Base-by-base conservation (phyloP, 257 asterid species). In the Cynanchum wilfordii region DNA sequence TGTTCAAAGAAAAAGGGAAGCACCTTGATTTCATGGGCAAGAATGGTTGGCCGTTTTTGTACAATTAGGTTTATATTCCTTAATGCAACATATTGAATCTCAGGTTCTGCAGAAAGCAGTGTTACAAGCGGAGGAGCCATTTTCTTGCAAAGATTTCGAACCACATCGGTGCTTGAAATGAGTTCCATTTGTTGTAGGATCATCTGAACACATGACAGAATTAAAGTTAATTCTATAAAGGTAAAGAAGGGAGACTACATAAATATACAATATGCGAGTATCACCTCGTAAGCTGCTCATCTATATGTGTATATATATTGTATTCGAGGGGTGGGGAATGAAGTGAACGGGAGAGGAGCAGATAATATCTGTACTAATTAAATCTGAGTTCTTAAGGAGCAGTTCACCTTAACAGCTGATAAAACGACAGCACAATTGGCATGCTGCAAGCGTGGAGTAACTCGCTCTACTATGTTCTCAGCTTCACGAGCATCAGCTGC, bases 101-200 rank as follows among this genome's bases (percentile, higher is more conserved):
- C 97, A 70, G 97, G 98, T 74, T 92, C 98, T 20, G 98, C 97
- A 72, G 99, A 95, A 75, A 95, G 96, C 81, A 95, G 82, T 60
- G 99, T 95, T 79, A 95, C 99, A 74, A 95, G 96, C 49, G 98
- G 96, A 67, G 99, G 98, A 73, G 97, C 99, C 99, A 95, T 92
- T 86, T 95, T 95, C 90, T 95, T 95, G 88, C 99, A 95, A 63
- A 95, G 97, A 82, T 95, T 92, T 70, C 97, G 90, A 73, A 95
- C 96, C 29, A 92, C 96, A 82, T 95, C 99, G 27, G 98, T 90
- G 91, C 99, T 92, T 71, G 94, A 89, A 70, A 95, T 95, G 78
- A 92, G 87, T 83, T 95, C 99, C 99, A 95, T 95, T 89, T 95
- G 99, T 79, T 90, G 86, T 81, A 95, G 99, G 83, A 95, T 95